These are phyloP conservation scores for Diaporthe destruens DNA, from an alignment of 2,329 filamentous ascomycete species.

Conservation along the genomic window DNA sequence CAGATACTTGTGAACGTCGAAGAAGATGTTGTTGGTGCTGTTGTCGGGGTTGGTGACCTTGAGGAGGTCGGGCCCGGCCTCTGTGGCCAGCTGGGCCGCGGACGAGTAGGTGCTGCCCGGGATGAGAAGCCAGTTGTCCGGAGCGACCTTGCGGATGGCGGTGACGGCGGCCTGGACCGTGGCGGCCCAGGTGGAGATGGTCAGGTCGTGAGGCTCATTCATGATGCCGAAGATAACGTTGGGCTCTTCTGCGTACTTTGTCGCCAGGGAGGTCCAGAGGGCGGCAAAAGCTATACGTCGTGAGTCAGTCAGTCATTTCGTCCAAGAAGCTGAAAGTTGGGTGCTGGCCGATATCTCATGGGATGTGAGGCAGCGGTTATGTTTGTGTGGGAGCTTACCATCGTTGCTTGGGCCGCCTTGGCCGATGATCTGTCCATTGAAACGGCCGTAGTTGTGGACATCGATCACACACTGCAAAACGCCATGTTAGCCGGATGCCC, in stretches of 20 bases:
- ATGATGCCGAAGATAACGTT: constrained; percentile 73
- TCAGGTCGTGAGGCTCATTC: constrained; percentile 74
- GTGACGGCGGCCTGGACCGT: constrained; percentile 73
- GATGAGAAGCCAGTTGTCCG: constrained; percentile 70
- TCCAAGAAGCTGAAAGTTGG: no score
- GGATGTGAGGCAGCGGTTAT: no score
- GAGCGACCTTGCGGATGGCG: constrained; percentile 74
- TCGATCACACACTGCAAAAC: constrained; percentile 61
- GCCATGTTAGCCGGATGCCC: background rate
- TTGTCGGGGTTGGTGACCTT: constrained; percentile 70
- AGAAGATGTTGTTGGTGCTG: constrained; percentile 64
- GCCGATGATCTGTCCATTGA: constrained; percentile 72
- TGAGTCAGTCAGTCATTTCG: background rate
- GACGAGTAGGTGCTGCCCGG: constrained; percentile 71
- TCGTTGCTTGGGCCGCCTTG: constrained; percentile 67
- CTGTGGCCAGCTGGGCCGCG: constrained; percentile 62
- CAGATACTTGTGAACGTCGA: constrained; percentile 72
- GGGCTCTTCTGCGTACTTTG: constrained; percentile 64
- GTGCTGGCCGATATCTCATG: no score
- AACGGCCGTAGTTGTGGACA: constrained; percentile 58
- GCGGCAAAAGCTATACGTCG: constrained; percentile 63
- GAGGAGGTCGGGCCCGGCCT: constrained; percentile 64
- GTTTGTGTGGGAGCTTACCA: background rate
- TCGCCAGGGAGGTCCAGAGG: constrained; percentile 69
- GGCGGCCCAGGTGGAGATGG: constrained; percentile 67